Conservation (phyloP, 75 land plant species). For the Pinus tabuliformis region DNA sequence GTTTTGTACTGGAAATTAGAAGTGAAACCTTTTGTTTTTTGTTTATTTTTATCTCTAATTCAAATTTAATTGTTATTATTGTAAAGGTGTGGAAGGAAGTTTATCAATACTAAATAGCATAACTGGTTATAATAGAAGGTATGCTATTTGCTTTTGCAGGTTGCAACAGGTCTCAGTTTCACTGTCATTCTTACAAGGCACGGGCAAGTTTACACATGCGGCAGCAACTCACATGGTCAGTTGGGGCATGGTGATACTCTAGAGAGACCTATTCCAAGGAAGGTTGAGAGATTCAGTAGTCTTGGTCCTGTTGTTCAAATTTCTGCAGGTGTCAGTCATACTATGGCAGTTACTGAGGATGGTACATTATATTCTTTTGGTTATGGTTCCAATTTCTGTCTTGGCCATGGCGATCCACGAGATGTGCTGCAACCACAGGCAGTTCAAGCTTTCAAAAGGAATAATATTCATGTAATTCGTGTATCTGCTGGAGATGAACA, state of each 20-base stretch:
- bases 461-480: slow-evolving; percentile 56
- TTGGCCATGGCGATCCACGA: slow-evolving; percentile 93
- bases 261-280: slow-evolving; percentile 52
- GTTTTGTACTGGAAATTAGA: background rate
- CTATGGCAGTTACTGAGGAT: slow-evolving; percentile 64
- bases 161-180: slow-evolving; percentile 82
- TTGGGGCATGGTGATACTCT: slow-evolving; percentile 83
- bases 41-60: too few relatives aligned
- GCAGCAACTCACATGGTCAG: slow-evolving; percentile 80
- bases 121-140: background rate
- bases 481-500: slow-evolving; percentile 95
- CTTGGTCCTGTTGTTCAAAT: slow-evolving; percentile 63
- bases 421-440: slow-evolving; percentile 60
- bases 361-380: slow-evolving; percentile 83
- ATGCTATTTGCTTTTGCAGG: slow-evolving; percentile 30
- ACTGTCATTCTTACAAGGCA: slow-evolving; percentile 67
- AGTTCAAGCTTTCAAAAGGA: slow-evolving; percentile 55
- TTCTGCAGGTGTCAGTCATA: slow-evolving; percentile 74
- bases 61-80: background rate
- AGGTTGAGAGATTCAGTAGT: slow-evolving; percentile 36
- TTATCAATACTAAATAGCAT: background rate
- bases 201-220: slow-evolving; percentile 86
- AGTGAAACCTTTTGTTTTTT: too few relatives aligned
- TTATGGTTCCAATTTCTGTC: slow-evolving; percentile 79
- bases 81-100: background rate